Base-by-base conservation (phyloP, 768 basidiomycete genomes). In the Melanogaster broomeanus region DNA sequence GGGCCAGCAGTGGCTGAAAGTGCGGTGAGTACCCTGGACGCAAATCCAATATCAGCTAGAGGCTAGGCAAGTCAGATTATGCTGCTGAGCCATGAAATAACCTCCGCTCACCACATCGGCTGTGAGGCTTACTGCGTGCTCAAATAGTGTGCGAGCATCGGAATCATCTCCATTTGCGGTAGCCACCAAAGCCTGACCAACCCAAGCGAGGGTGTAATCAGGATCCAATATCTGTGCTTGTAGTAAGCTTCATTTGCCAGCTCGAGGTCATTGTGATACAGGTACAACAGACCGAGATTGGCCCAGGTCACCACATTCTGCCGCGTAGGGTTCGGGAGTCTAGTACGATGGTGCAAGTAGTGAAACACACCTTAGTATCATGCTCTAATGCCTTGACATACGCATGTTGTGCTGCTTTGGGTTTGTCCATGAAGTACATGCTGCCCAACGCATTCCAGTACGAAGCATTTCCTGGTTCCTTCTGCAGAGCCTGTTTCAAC, bases 151-250 rank as follows among this genome's bases (percentile, higher is more conserved):
- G 18, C 75, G 74, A 3, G 90, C 85, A 48, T 93, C 87, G 5
- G 64, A 58, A 27, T 77, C 66, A 47, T 90, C 80, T 4, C 79
- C 81, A 49, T 83, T 81, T 28, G 70, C 63, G 16, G 74, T 77
- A 40, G 89, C 89, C 38, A 91, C 76, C 22, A 92, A 68, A 4
- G 82, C 88, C 66, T 95, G 94, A 1, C 93, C 97, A 19, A 96
- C 77, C 97, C 97, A 99, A 8, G 93, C 87, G 19, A 85, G 62
- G 1, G 88, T 78, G 70, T 86, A 88, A 62, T 98, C 96, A 7
- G 96, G 92, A 72, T 98, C 94, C 39, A 94, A 77, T 16, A 88
- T 85, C 66, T 98, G 97, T 10, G 95, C 93, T 51, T 85, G 85
- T 61, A 85, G 78, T 59, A 99, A 2, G 90, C 87, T 61, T 94